Conservation (phyloP, 2,329 filamentous ascomycete species). For the Ophiostoma angusticollis region DNA sequence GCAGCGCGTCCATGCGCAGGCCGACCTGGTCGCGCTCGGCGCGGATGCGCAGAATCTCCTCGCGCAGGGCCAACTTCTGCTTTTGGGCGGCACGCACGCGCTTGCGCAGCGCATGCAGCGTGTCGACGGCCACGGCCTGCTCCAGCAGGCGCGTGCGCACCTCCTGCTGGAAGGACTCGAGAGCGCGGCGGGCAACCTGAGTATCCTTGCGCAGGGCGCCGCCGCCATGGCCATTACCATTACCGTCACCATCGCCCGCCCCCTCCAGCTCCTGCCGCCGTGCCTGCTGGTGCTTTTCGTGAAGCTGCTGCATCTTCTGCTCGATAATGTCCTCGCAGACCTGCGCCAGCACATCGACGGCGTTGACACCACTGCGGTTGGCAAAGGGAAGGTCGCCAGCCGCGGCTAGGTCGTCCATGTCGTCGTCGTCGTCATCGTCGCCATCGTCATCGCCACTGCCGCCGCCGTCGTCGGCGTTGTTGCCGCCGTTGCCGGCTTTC, state of each 20-base stretch:
- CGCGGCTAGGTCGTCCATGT: constrained; percentile 32
- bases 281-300: constrained; percentile 22
- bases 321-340: constrained; percentile 48
- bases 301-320: constrained; percentile 34
- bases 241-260: constrained; percentile 25
- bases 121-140: constrained; percentile 49
- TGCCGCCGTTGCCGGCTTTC: constrained; percentile 5
- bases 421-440: constrained; percentile 6
- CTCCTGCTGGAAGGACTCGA: constrained; percentile 47
- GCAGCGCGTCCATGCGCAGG: constrained; percentile 49
- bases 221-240: constrained; percentile 14
- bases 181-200: constrained; percentile 39
- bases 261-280: constrained; percentile 18
- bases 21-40: constrained; percentile 49
- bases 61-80: constrained; percentile 42
- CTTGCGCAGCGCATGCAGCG: constrained; percentile 43
- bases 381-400: constrained; percentile 40
- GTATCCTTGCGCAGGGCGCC: constrained; percentile 38
- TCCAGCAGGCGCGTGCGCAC: constrained; percentile 42
- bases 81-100: constrained; percentile 44
- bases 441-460: background rate
- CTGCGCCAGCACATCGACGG: constrained; percentile 48
- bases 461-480: background rate
- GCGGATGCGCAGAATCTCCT: constrained; percentile 46
- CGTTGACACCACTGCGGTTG: constrained; percentile 43